Percentiles rank a stretch among this genome's conserved stretches.
These are phyloP conservation scores for Bodo saltans DNA, from an alignment of 78 protist species.

Conservation along the genomic window DNA sequence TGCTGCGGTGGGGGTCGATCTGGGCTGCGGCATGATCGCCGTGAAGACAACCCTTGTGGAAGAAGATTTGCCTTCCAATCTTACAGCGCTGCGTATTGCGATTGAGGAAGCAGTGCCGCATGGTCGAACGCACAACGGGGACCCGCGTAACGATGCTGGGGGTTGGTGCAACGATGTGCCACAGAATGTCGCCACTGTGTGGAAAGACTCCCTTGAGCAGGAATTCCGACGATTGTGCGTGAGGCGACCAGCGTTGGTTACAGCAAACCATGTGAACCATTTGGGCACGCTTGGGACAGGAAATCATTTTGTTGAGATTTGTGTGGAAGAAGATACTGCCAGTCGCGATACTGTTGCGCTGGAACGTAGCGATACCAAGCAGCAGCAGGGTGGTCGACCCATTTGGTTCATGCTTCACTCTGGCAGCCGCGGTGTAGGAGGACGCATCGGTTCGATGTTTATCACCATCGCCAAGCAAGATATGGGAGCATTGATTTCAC, in stretches of 20 bases:
- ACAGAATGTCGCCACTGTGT: background rate
- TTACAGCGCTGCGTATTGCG: background rate
- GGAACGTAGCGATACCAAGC: too few relatives aligned
- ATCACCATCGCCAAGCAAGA: constrained; percentile 39
- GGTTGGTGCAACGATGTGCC: constrained; percentile 2
- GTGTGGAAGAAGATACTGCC: constrained; percentile 37
- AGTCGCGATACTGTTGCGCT: too few relatives aligned
- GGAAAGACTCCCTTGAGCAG: constrained; percentile 12
- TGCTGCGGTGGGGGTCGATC: constrained; percentile 55
- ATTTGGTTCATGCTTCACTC: constrained; percentile 57
- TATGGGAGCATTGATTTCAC: constrained; percentile 11
- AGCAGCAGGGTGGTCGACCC: too few relatives aligned
- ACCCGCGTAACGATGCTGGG: background rate
- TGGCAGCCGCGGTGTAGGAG: constrained; percentile 43
- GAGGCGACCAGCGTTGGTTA: constrained; percentile 21
- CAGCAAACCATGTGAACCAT: constrained; percentile 20
- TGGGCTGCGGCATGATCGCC: constrained; percentile 50
- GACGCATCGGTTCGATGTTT: constrained; percentile 24
- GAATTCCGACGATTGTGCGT: constrained; percentile 1
- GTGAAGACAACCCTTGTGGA: constrained; percentile 17
- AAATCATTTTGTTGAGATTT: constrained; percentile 47
- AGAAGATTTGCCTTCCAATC: constrained; percentile 25
- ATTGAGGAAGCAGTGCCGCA: constrained; percentile 37
- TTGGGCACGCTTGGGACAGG: constrained; percentile 45
- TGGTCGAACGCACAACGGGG: constrained; percentile 33